Conservation (phyloP, 495 filamentous ascomycete species). For the Tuber magnatum region DNA sequence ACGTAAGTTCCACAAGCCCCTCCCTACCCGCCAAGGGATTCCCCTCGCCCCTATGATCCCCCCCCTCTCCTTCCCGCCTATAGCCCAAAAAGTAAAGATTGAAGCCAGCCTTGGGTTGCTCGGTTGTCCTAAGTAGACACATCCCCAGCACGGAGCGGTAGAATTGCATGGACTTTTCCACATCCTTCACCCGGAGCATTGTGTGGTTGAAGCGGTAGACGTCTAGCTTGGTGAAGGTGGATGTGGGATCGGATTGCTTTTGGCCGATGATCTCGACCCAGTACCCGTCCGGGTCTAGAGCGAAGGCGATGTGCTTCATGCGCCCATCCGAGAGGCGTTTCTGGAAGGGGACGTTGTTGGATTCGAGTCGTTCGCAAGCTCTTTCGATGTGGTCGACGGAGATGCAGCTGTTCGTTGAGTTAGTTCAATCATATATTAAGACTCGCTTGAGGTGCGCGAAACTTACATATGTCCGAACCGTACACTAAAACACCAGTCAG, state of each 20-base stretch:
- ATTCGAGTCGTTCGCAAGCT: slow-evolving; percentile 79
- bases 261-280: slow-evolving; percentile 55
- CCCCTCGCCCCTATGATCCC: slow-evolving; percentile 44
- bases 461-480: slow-evolving; percentile 70
- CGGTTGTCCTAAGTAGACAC: slow-evolving; percentile 63
- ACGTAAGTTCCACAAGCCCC: slow-evolving; percentile 82
- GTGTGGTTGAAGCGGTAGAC: slow-evolving; percentile 58
- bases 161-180: slow-evolving; percentile 74
- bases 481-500: slow-evolving; percentile 33
- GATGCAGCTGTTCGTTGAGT: slow-evolving; percentile 54
- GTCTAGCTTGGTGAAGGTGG: slow-evolving; percentile 34
- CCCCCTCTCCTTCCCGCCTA: slow-evolving; percentile 34
- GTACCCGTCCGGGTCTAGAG: slow-evolving; percentile 85
- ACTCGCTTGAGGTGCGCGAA: background rate
- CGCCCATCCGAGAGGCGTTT: slow-evolving; percentile 84
- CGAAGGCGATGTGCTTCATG: slow-evolving; percentile 87
- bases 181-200: slow-evolving; percentile 92
- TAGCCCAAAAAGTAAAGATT: slow-evolving; percentile 94
- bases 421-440: slow-evolving; percentile 8
- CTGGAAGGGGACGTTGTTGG: slow-evolving; percentile 85
- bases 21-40: slow-evolving; percentile 62
- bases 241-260: slow-evolving; percentile 51
- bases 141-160: slow-evolving; percentile 89
- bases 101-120: slow-evolving; percentile 65
- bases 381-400: slow-evolving; percentile 84